Conservation (phyloP, 306 rosid species). For the Sicyos baderoa region DNA sequence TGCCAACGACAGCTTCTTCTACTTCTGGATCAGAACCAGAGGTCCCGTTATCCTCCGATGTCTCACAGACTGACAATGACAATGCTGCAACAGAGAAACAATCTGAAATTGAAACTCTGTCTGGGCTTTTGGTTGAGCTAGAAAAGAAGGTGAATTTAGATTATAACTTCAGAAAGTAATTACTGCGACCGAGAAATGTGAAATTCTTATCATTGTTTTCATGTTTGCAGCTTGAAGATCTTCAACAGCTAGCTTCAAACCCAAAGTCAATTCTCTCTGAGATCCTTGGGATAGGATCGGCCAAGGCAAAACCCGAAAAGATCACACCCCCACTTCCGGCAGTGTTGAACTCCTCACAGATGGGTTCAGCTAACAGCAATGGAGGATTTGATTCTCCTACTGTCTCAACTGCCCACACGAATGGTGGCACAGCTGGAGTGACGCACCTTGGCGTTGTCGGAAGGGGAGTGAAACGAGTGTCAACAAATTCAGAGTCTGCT, state of each 20-base stretch:
- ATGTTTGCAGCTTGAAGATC: slow-evolving; percentile 84
- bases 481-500: slow-evolving; percentile 32
- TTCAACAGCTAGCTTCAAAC: slow-evolving; percentile 62
- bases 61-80: slow-evolving; percentile 34
- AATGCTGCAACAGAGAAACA: slow-evolving; percentile 42
- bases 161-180: not conserved
- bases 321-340: slow-evolving; percentile 37
- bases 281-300: slow-evolving; percentile 56
- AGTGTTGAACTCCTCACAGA: slow-evolving; percentile 43
- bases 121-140: slow-evolving; percentile 68
- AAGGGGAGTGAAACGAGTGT: slow-evolving; percentile 84
- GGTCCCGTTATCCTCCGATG: slow-evolving; percentile 23
- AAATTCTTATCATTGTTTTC: not conserved
- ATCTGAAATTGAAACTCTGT: slow-evolving; percentile 72
- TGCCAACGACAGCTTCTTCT: slow-evolving; percentile 30
- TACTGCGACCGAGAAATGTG: not conserved
- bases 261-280: slow-evolving; percentile 73
- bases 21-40: slow-evolving; percentile 38
- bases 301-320: slow-evolving; percentile 42
- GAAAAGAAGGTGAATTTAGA: slow-evolving; percentile 65
- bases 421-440: slow-evolving; percentile 56
- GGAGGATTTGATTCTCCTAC: slow-evolving; percentile 82
- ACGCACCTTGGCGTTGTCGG: slow-evolving; percentile 96
- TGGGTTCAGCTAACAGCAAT: slow-evolving; percentile 46
- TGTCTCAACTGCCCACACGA: slow-evolving; percentile 67